Conservation (phyloP, 2,329 filamentous ascomycete species). For the Aspergillus ibericus region DNA sequence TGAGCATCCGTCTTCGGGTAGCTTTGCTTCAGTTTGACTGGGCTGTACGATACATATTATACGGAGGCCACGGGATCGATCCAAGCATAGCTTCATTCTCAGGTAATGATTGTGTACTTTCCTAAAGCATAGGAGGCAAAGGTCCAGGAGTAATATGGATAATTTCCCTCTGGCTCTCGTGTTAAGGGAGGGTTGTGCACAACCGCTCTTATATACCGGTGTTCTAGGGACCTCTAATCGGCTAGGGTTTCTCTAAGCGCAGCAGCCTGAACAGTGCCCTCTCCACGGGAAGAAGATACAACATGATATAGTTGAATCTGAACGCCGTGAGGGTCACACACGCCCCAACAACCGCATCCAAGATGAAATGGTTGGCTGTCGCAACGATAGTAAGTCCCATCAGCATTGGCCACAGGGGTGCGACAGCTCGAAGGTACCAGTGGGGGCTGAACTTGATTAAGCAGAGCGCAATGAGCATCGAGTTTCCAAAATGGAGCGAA, state of each 20-base stretch:
- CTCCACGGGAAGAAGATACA: conserved; percentile 26
- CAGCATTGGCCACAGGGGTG: conserved; percentile 45
- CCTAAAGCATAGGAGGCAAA: background rate
- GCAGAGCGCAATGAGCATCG: conserved; percentile 30
- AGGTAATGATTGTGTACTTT: background rate
- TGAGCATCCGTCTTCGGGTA: background rate
- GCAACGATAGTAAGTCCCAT: conserved; percentile 61
- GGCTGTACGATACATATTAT: background rate
- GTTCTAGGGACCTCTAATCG: background rate
- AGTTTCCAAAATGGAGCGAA: conserved; percentile 49
- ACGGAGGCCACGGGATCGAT: background rate
- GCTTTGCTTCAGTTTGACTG: background rate
- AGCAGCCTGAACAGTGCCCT: conserved; percentile 19
- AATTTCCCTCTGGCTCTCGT: too few relatives aligned
- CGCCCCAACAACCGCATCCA: conserved; percentile 66
- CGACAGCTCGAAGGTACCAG: conserved; percentile 35
- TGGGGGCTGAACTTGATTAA: conserved; percentile 46
- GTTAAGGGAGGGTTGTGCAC: background rate
- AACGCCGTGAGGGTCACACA: conserved; percentile 25
- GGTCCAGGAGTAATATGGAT: background rate
- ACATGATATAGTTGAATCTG: conserved; percentile 22
- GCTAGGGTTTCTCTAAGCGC: conserved; percentile 26
- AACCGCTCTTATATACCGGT: background rate
- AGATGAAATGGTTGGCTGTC: conserved; percentile 67
- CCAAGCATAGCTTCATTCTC: background rate